These are phyloP conservation scores for Tetratostichococcus sp. DNA, from an alignment of 139 green algal genomes.

Conservation along the genomic window DNA sequence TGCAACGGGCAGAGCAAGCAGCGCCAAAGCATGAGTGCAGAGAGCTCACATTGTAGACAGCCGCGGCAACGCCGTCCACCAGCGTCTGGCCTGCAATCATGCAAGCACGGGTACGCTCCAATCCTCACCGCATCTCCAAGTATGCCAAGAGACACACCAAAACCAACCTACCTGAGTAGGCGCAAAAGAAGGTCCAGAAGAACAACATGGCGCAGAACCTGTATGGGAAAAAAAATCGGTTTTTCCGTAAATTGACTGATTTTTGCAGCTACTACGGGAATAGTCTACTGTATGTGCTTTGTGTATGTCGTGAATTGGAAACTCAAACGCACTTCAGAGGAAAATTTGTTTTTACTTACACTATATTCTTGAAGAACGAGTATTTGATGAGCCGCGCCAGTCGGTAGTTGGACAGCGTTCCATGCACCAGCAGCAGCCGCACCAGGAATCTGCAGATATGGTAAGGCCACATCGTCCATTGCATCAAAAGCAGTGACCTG, in stretches of 20 bases:
- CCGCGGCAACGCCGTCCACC: slow-evolving; percentile 51
- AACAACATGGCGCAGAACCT: slow-evolving; percentile 81
- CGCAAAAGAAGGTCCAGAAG: slow-evolving; percentile 66
- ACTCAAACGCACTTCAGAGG: background rate
- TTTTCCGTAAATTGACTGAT: too few relatives aligned
- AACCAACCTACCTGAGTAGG: slow-evolving; percentile 26
- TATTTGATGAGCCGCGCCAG: slow-evolving; percentile 80
- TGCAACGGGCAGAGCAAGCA: too few relatives aligned
- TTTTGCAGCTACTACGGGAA: too few relatives aligned
- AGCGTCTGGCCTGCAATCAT: slow-evolving; percentile 32
- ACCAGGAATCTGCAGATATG: slow-evolving; percentile 70
- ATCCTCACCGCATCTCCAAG: too few relatives aligned
- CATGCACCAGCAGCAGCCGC: slow-evolving; percentile 91
- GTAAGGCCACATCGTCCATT: too few relatives aligned
- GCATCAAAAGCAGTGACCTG: too few relatives aligned
- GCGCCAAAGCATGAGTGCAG: too few relatives aligned
- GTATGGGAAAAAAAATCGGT: too few relatives aligned
- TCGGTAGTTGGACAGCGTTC: slow-evolving; percentile 79
- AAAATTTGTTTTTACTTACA: slow-evolving; percentile 41
- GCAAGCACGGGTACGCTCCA: too few relatives aligned
- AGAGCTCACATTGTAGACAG: slow-evolving; percentile 43
- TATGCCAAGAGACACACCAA: too few relatives aligned
- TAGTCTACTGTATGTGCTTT: too few relatives aligned
- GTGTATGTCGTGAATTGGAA: too few relatives aligned
- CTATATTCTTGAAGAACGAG: slow-evolving; percentile 99